Evolutionary conservation across 345 rosid genomes (phyloP).

Genomic region (Gossypium mustelinum): DNA sequence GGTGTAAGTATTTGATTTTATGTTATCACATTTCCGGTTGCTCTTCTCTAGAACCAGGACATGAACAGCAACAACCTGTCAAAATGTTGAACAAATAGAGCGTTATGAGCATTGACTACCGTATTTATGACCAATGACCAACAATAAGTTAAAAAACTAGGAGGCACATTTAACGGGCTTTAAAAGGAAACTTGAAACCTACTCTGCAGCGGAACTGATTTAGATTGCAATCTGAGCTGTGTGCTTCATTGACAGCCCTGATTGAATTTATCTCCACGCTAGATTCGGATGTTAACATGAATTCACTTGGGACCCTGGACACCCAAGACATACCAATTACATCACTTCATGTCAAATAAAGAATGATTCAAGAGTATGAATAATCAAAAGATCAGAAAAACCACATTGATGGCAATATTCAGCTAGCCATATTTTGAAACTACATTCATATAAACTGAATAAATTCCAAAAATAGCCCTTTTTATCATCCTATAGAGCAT

Average conservation of each 20-base stretch:
- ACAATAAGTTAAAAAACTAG: not conserved
- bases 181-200: constrained; percentile 21
- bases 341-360: constrained; percentile 1
- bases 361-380: not conserved
- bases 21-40: constrained; percentile 18
- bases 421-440: not conserved
- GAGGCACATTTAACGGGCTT: not conserved
- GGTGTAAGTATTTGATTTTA: constrained; percentile 24
- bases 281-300: constrained; percentile 52
- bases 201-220: constrained; percentile 60
- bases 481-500: not conserved
- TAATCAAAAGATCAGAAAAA: not conserved
- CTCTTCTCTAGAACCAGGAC: constrained; percentile 54
- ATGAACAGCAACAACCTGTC: constrained; percentile 59
- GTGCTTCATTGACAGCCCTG: constrained; percentile 13
- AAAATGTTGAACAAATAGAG: constrained; percentile 21
- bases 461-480: not conserved
- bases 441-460: constrained; percentile 1
- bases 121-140: not conserved
- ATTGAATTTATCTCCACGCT: constrained; percentile 50
- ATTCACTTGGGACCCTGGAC: constrained; percentile 38
- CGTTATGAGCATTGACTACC: not conserved
- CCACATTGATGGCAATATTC: not conserved
- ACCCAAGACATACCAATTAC: constrained; percentile 14
- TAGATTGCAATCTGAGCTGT: constrained; percentile 26